Base-by-base conservation (phyloP, 2,329 filamentous ascomycete species). In the Xylariales sp. region DNA sequence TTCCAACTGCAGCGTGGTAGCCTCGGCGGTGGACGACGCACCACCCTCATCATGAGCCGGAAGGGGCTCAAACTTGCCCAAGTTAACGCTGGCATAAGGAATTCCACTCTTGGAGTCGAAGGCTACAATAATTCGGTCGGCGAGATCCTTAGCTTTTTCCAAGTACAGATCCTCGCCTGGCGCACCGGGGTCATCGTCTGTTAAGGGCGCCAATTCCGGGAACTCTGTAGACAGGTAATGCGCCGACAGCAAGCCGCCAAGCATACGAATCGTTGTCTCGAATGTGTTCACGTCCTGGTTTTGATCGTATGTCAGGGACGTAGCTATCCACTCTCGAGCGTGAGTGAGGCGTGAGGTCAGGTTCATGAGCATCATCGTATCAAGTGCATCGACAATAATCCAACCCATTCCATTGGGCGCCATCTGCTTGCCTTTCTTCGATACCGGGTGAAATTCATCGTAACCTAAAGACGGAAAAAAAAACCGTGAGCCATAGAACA, bases 281-380 rank as follows among this genome's bases (percentile, higher is more conserved):
- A 97, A 98, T 0, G 89, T 96, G 61, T 89, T 97, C 40, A 98
- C 91, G 58, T 96, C 88, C 59, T 96, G 89, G 53, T 96, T 76
- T 61, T 95, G 88, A 43, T 96, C 83, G 65, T 94, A 97, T 10
- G 81, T 83, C 45, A 97, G 65, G 6, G 81, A 81, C 5, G 80
- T 83, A 2, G 86, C 74, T 33, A 98, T 80, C 93, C 93, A 98
- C 56, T 95, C 78, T 40, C 91, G 76, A 19, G 93, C 91, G 54
- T 94, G 82, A 25, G 81, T 75, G 27, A 98, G 74, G 44, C 90
- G 82, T 21, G 81, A 85, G 12, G 91, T 97, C 47, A 95, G 72
- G 60, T 97, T 97, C 93, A 98, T 98, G 44, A 98, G 72, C 68
- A 98, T 98, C 74, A 97, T 78, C 1, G 93, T 98, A 62, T 98